Percentiles rank a stretch among this genome's conserved stretches.
Evolutionary conservation across 306 rosid genomes (phyloP).

Genomic region (Lagenaria siceraria): DNA sequence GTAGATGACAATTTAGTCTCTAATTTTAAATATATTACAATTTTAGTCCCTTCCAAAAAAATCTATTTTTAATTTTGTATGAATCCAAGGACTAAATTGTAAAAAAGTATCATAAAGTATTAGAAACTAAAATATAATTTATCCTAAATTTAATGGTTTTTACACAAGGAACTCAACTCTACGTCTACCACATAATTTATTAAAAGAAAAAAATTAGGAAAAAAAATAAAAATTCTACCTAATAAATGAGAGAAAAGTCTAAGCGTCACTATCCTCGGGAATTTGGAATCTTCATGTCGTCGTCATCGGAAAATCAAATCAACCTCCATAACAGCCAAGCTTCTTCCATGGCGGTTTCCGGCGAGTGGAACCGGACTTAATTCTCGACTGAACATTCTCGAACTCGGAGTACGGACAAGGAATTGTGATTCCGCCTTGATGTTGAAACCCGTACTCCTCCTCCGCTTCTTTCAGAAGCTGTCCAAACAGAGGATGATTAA

Average conservation of each 20-base stretch:
- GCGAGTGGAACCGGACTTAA: conserved; percentile 35
- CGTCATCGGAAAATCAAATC: conserved; percentile 13
- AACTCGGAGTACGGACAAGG: conserved; percentile 71
- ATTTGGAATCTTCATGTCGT: not conserved
- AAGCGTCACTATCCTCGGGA: conserved; percentile 9
- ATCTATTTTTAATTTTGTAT: too few species aligned
- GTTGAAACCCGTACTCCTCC: conserved; percentile 60
- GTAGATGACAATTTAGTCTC: too few species aligned
- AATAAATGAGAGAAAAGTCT: not conserved
- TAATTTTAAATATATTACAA: too few species aligned
- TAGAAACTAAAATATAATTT: not conserved
- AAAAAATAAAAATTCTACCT: not conserved
- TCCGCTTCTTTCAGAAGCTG: conserved; percentile 62
- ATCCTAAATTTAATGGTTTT: not conserved
- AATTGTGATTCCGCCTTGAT: conserved; percentile 74
- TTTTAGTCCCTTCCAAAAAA: too few species aligned
- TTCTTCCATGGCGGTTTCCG: conserved; percentile 37
- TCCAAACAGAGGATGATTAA: conserved; percentile 75
- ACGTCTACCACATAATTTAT: not conserved
- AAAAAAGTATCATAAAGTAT: too few species aligned
- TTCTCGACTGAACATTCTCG: conserved; percentile 60
- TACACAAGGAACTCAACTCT: not conserved
- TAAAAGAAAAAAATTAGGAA: not conserved
- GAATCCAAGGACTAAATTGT: too few species aligned
- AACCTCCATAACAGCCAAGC: conserved; percentile 9